Percentiles rank a stretch among this genome's conserved stretches.
Evolutionary conservation across 306 rosid species (phyloP).

Genomic region (Lathyrus oleraceus): DNA sequence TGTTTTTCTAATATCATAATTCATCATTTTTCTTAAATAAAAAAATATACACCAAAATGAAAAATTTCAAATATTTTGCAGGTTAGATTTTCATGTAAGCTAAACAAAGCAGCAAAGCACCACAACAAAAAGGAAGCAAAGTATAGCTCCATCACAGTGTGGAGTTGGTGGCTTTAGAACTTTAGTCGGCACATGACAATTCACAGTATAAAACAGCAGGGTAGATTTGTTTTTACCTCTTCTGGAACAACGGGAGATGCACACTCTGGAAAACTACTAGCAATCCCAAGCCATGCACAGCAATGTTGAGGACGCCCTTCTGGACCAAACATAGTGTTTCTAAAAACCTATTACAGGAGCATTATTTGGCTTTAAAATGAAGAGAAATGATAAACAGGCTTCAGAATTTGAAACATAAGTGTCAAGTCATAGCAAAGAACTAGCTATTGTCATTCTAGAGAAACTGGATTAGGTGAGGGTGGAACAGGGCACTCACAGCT

Average conservation of each 20-base stretch:
- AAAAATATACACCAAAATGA: slow-evolving; percentile 14
- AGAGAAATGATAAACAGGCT: slow-evolving; percentile 23
- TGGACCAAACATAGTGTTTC: slow-evolving; percentile 99
- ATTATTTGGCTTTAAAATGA: slow-evolving; percentile 38
- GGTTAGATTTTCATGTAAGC: slow-evolving; percentile 9
- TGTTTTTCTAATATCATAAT: background rate
- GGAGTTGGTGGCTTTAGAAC: slow-evolving; percentile 5
- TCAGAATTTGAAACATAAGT: slow-evolving; percentile 33
- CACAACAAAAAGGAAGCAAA: slow-evolving; percentile 3
- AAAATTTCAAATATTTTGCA: slow-evolving; percentile 26
- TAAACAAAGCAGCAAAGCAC: slow-evolving; percentile 24
- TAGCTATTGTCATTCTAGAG: slow-evolving; percentile 16
- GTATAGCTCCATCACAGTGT: background rate
- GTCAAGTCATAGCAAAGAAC: slow-evolving; percentile 11
- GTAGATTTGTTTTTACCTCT: slow-evolving; percentile 61
- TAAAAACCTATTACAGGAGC: slow-evolving; percentile 67
- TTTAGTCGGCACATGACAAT: slow-evolving; percentile 25
- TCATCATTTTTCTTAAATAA: slow-evolving; percentile 25
- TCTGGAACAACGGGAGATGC: slow-evolving; percentile 89
- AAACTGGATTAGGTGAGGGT: slow-evolving; percentile 13
- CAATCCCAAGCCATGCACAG: slow-evolving; percentile 99
- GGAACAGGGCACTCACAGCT: slow-evolving; percentile 57
- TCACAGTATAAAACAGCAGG: slow-evolving; percentile 8
- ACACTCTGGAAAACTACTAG: slow-evolving; percentile 99
- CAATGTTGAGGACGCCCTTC: slow-evolving; percentile 99